Percentiles rank a stretch among this genome's conserved stretches.
Conservation (phyloP, 805 yeast genomes). For the Myxozyma mucilagina region DNA sequence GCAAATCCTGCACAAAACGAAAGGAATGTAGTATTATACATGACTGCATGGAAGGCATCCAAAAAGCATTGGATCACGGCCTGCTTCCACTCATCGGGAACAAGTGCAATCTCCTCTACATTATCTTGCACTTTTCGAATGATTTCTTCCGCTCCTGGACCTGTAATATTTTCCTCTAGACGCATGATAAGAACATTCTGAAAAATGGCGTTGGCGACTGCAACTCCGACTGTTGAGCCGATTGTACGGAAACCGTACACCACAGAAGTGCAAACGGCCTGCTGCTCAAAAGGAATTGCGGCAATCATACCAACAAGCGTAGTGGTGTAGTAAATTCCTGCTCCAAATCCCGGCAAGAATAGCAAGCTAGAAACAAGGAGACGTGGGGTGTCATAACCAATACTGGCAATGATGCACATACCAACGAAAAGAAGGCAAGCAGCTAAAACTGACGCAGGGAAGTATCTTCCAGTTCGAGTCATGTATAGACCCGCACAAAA, state of each 20-base stretch:
- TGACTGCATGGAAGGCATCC: conserved; percentile 23
- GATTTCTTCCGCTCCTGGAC: conserved; percentile 28
- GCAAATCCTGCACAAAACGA: conserved; percentile 23
- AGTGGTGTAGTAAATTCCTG: conserved; percentile 66
- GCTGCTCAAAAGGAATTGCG: conserved; percentile 64
- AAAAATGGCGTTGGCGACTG: conserved; percentile 59
- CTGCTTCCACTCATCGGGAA: conserved; percentile 16
- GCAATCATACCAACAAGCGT: conserved; percentile 74
- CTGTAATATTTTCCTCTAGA: conserved; percentile 31
- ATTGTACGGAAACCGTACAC: conserved; percentile 85
- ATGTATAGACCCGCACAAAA: conserved; percentile 66
- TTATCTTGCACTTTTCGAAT: conserved; percentile 25
- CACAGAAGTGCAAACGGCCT: conserved; percentile 84
- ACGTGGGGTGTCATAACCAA: conserved; percentile 28
- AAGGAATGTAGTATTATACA: conserved; percentile 23
- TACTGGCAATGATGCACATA: conserved; percentile 40
- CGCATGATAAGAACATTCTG: conserved; percentile 44
- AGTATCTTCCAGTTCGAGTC: conserved; percentile 66
- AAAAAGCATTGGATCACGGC: conserved; percentile 22
- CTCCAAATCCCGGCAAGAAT: conserved; percentile 59
- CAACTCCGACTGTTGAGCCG: conserved; percentile 79
- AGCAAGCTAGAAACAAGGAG: conserved; percentile 45
- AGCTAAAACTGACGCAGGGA: conserved; percentile 47
- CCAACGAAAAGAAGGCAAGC: conserved; percentile 53
- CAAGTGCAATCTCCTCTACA: conserved; percentile 20